Evolutionary conservation across 1,139 yeast species (phyloP).

Genomic region (Candida sanyaensis): DNA sequence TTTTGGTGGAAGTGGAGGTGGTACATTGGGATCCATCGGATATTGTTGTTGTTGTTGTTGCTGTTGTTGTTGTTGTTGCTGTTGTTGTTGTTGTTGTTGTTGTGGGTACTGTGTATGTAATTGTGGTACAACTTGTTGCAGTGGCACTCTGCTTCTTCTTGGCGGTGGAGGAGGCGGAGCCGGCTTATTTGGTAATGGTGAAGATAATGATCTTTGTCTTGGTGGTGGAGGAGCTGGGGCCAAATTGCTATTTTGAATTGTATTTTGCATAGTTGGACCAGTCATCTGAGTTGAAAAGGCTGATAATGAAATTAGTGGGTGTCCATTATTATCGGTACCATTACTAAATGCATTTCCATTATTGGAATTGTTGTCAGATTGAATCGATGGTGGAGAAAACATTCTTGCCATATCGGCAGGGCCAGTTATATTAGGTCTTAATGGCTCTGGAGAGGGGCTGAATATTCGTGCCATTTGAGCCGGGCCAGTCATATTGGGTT

Average conservation of each 20-base stretch:
- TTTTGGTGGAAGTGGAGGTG: conserved; percentile 41
- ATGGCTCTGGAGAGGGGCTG: conserved; percentile 28
- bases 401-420: conserved; percentile 41
- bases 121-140: conserved; percentile 47
- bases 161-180: conserved; percentile 45
- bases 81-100: conserved; percentile 3
- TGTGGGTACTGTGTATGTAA: conserved; percentile 19
- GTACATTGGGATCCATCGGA: conserved; percentile 6
- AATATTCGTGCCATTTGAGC: conserved; percentile 39
- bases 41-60: conserved; percentile 1
- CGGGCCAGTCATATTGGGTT: conserved; percentile 58
- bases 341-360: neutral
- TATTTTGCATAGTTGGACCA: conserved; percentile 41
- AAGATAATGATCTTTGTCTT: conserved; percentile 42
- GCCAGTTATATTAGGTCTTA: conserved; percentile 41
- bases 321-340: conserved; percentile 5
- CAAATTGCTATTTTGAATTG: conserved; percentile 28
- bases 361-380: conserved; percentile 15
- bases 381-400: conserved; percentile 22
- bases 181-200: conserved; percentile 38
- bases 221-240: conserved; percentile 28
- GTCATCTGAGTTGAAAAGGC: conserved; percentile 50
- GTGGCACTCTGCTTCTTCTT: conserved; percentile 27
- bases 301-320: conserved; percentile 38
- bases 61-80: neutral